Base-by-base conservation (phyloP, 148 eudicot species). In the Diospyros kaki region DNA sequence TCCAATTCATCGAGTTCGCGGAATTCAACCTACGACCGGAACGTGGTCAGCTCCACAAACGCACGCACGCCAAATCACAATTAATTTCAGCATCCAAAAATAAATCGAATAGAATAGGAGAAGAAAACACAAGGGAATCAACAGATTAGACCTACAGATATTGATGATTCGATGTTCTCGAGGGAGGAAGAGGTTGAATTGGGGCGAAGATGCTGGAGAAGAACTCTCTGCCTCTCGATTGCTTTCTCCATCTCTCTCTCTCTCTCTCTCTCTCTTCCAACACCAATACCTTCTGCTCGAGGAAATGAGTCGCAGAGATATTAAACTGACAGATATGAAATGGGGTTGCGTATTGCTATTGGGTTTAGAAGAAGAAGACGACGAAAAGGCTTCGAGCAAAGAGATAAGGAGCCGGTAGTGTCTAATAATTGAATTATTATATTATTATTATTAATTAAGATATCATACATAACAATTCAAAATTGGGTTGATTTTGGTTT, bases 171-270 rank as follows among this genome's bases (percentile, higher is more conserved):
- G 68, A 72, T 68, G 74, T 80, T 81, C 66, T 86, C 89, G 15
- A 86, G 82, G 14, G 87, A 67, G 38, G 84, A 78, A 15, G 72
- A 67, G 6, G 81, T 74, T 64, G 77, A 71, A 9, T 83, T 76
- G 48, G 95, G 90, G 39, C 74, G 77, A 38, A 90, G 87, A 64
- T 93, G 95, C 55, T 90, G 86, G 0, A 89, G 84, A 65, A 93
- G 82, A 62, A 93, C 88, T 62, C 85, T 82, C 70, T 93, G 95
- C 65, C 97, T 86, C 73, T 86, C 89, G 0, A 77, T 69, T 62
- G 93, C 93, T 82, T 84, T 90, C 81, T 93, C 95, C 97, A 93
- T 90, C 82, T 90, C 81, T 93, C 95, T 94, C 90, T 90, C 46
- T 69, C 75, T 64, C 46, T 42, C 42, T 43, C 69, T 44, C 54